Percentiles rank a stretch among this genome's conserved stretches.
These are phyloP conservation scores for Daldinia grandis DNA, from an alignment of 495 filamentous ascomycete genomes.

Conservation along the genomic window DNA sequence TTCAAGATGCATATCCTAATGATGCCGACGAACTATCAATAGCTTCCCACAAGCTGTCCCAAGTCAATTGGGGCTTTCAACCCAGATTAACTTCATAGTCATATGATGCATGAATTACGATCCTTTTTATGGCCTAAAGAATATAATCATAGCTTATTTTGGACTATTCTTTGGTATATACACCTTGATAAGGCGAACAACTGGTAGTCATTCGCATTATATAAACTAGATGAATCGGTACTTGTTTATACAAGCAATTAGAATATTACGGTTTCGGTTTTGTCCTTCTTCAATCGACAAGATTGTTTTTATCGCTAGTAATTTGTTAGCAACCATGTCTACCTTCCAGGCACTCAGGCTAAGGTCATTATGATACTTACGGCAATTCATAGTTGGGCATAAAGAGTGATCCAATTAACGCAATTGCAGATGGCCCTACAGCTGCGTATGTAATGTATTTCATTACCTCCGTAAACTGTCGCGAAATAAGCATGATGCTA, in stretches of 20 bases:
- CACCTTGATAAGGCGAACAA: background rate
- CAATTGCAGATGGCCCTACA: slow-evolving; percentile 50
- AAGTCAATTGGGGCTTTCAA: slow-evolving; percentile 17
- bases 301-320: slow-evolving; percentile 44
- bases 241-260: background rate
- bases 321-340: slow-evolving; percentile 20
- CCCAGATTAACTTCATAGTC: background rate
- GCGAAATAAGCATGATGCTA: background rate
- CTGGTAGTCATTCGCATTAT: background rate
- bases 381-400: slow-evolving; percentile 56
- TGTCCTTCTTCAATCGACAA: slow-evolving; percentile 37
- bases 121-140: background rate
- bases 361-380: slow-evolving; percentile 34
- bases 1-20: slow-evolving; percentile 18
- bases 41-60: slow-evolving; percentile 29
- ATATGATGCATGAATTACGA: background rate
- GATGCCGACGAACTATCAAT: slow-evolving; percentile 14
- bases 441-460: slow-evolving; percentile 58
- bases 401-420: slow-evolving; percentile 50
- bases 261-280: background rate
- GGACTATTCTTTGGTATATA: background rate
- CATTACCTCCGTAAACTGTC: slow-evolving; percentile 58
- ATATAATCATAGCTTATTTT: background rate
- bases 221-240: background rate
- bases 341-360: background rate